Evolutionary conservation across 2,329 filamentous ascomycete genomes (phyloP).

Genomic region (Botrytis hyacinthi): DNA sequence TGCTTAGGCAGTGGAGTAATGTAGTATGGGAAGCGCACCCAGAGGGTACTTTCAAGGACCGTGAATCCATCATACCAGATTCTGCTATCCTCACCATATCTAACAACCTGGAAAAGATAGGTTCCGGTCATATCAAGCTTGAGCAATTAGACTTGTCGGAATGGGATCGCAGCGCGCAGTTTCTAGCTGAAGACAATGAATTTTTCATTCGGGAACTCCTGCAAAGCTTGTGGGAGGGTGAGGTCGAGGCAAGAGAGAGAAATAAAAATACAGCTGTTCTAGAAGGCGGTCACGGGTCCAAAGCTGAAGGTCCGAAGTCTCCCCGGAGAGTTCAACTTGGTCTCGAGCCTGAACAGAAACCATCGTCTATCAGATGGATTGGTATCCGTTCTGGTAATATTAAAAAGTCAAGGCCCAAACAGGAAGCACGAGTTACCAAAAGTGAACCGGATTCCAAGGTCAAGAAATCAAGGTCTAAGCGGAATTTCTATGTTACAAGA

Average conservation of each 20-base stretch:
- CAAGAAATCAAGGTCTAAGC: background rate
- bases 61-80: background rate
- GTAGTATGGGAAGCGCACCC: background rate
- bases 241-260: no score
- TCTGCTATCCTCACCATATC: background rate
- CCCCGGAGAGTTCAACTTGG: background rate
- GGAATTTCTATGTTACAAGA: background rate
- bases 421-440: background rate
- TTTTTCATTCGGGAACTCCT: background rate
- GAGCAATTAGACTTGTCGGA: background rate
- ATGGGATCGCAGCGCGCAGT: background rate
- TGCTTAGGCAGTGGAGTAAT: background rate
- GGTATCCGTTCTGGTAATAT: background rate
- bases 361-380: background rate
- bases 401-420: background rate
- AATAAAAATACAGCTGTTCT: background rate
- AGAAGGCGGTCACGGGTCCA: background rate
- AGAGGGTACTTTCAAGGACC: background rate
- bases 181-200: background rate
- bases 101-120: background rate
- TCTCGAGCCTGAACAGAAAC: background rate
- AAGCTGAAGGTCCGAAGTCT: background rate
- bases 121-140: background rate
- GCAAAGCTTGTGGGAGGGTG: background rate
- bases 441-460: background rate